These are phyloP conservation scores for Ophiognomonia clavigignenti-juglandacearum DNA, from an alignment of 2,329 filamentous ascomycete genomes.

Conservation along the genomic window DNA sequence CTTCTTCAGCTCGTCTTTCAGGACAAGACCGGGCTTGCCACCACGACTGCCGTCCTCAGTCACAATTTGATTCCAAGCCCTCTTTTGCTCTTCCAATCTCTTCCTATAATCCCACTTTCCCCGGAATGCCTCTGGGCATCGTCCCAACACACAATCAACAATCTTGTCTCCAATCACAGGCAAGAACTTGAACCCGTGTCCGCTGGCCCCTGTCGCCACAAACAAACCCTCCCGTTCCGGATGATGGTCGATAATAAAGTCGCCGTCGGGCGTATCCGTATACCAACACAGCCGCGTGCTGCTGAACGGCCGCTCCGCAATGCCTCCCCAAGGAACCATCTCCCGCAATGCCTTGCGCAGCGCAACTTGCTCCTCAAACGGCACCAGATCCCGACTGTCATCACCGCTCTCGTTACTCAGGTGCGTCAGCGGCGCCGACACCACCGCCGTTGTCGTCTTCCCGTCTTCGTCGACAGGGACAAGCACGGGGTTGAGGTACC, in stretches of 20 bases:
- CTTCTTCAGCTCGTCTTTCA: slow-evolving; percentile 39
- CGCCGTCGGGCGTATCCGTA: slow-evolving; percentile 64
- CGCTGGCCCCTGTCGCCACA: slow-evolving; percentile 58
- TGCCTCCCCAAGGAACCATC: slow-evolving; percentile 51
- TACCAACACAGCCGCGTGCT: slow-evolving; percentile 70
- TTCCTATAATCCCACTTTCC: slow-evolving; percentile 61
- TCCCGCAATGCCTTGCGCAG: slow-evolving; percentile 57
- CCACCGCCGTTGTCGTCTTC: too few relatives aligned
- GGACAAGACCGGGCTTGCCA: slow-evolving; percentile 39
- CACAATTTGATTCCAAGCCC: slow-evolving; percentile 33
- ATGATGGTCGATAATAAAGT: slow-evolving; percentile 69
- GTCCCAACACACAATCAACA: slow-evolving; percentile 47
- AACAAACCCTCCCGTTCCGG: slow-evolving; percentile 56
- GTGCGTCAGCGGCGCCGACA: slow-evolving; percentile 42
- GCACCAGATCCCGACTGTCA: slow-evolving; percentile 50
- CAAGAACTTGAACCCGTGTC: slow-evolving; percentile 66
- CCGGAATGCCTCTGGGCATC: slow-evolving; percentile 45
- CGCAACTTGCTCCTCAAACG: slow-evolving; percentile 54
- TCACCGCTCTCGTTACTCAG: slow-evolving; percentile 37
- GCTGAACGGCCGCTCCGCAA: slow-evolving; percentile 56
- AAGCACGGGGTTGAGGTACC: slow-evolving; percentile 53
- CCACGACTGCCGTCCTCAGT: slow-evolving; percentile 52
- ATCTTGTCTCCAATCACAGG: slow-evolving; percentile 61
- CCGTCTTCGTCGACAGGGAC: slow-evolving; percentile 17
- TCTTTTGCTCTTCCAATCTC: slow-evolving; percentile 27